Evolutionary conservation across 192 early-diverging fungal species (phyloP).

Genomic region (Coemansia sp.): DNA sequence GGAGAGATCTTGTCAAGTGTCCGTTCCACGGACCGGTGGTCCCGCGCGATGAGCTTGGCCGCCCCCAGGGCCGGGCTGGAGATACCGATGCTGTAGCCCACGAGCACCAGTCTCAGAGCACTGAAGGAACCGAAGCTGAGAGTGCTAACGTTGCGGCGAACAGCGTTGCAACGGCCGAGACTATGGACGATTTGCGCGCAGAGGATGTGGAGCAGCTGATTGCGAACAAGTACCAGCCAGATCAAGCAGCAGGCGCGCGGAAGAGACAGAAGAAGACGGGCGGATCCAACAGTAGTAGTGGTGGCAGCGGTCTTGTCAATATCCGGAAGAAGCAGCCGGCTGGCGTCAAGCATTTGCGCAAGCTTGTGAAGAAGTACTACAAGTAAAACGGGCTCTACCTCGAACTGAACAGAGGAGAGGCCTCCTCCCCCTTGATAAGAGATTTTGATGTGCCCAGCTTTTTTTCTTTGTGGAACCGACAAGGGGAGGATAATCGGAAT

Average conservation of each 20-base stretch:
- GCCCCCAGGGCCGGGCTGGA: conserved; percentile 3
- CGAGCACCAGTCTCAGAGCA: neutral
- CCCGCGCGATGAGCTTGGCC: conserved; percentile 60
- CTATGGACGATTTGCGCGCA: conserved; percentile 22
- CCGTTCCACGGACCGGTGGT: conserved; percentile 66
- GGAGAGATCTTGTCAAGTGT: conserved; percentile 66
- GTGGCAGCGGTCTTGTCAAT: conserved; percentile 17
- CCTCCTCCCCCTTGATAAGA: neutral
- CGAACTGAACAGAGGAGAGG: neutral
- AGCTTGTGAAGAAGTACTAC: conserved; percentile 6
- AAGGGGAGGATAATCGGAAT: neutral
- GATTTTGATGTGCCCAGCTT: neutral
- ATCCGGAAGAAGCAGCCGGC: conserved; percentile 21
- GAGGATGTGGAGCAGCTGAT: conserved; percentile 27
- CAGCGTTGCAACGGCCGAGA: conserved; percentile 37
- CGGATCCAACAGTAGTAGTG: neutral
- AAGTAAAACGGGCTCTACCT: neutral
- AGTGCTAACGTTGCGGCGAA: neutral
- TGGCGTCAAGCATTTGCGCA: conserved; percentile 6
- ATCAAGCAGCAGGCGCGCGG: neutral
- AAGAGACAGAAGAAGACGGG: neutral
- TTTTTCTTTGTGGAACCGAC: too few relatives aligned
- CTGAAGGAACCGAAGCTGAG: neutral
- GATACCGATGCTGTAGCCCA: neutral
- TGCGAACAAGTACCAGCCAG: conserved; percentile 8